Evolutionary conservation across 2,329 filamentous ascomycete species (phyloP).

Genomic region (Sporothrix euskadiensis): DNA sequence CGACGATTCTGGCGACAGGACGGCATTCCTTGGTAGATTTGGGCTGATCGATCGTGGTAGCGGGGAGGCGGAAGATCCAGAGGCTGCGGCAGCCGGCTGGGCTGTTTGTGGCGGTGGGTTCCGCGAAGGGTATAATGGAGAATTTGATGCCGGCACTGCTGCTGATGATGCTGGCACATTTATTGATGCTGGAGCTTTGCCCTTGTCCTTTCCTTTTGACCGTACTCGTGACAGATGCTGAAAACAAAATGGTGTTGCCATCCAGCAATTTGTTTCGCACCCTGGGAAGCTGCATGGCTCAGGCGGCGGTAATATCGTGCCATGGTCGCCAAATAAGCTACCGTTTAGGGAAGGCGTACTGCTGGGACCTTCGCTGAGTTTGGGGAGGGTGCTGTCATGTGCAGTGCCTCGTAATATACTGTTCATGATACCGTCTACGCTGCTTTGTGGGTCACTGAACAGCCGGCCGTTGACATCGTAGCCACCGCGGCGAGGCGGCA

Average conservation of each 20-base stretch:
- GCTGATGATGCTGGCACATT: background rate
- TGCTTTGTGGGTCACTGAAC: background rate
- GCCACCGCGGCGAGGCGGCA: background rate
- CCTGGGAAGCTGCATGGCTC: constrained; percentile 1
- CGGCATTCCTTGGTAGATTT: background rate
- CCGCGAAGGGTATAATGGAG: background rate
- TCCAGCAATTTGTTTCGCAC: background rate
- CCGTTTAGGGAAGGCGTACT: background rate
- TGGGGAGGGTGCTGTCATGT: constrained; percentile 1
- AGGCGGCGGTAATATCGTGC: background rate
- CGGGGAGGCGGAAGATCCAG: background rate
- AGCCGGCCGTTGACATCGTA: background rate
- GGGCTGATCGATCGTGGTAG: background rate
- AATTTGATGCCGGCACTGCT: background rate
- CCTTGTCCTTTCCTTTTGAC: background rate
- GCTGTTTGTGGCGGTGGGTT: background rate
- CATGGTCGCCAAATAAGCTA: background rate
- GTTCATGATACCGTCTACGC: constrained; percentile 5
- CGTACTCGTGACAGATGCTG: constrained; percentile 6
- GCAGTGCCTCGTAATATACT: background rate
- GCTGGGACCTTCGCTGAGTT: background rate
- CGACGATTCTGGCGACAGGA: background rate
- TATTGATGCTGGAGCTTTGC: background rate
- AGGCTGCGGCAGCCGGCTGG: background rate
- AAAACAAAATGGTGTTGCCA: constrained; percentile 12